A percentile compares a stretch with the other conserved stretches of the same genome.
These are phyloP conservation scores for Pichia rugopelliculosa DNA, from an alignment of 805 yeast species.

Conservation along the genomic window DNA sequence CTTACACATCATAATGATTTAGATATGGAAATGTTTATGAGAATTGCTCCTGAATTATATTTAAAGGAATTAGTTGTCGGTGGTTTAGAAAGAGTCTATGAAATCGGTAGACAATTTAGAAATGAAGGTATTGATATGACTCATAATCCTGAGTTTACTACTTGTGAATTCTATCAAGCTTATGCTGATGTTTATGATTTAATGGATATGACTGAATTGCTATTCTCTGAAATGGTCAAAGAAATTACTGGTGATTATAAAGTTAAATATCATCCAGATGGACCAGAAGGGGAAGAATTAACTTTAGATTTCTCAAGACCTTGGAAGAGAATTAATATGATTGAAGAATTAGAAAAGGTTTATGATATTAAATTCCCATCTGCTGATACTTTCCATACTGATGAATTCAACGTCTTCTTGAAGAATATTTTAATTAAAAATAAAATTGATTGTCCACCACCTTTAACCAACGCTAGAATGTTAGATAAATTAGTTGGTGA, in stretches of 20 bases:
- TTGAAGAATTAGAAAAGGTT: conserved; percentile 85
- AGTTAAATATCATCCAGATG: conserved; percentile 87
- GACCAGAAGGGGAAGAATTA: conserved; percentile 74
- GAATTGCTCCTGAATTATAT: conserved; percentile 97
- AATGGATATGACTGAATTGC: conserved; percentile 88
- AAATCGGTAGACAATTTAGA: conserved; percentile 98
- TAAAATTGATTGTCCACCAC: conserved; percentile 81
- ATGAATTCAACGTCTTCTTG: conserved; percentile 86
- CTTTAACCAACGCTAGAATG: conserved; percentile 96
- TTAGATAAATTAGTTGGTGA: conserved; percentile 97
- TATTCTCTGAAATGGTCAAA: conserved; percentile 97
- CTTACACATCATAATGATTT: conserved; percentile 95
- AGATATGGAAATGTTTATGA: conserved; percentile 93
- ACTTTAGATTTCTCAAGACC: conserved; percentile 89
- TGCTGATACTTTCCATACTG: conserved; percentile 91
- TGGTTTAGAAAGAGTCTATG: conserved; percentile 97
- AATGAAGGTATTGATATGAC: conserved; percentile 98
- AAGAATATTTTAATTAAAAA: conserved; percentile 68
- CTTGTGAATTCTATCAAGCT: conserved; percentile 97
- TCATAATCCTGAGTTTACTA: conserved; percentile 98
- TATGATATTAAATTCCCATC: conserved; percentile 89
- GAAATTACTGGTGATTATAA: conserved; percentile 85
- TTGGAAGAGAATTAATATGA: conserved; percentile 98
- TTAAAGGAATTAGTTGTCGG: conserved; percentile 96
- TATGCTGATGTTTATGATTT: conserved; percentile 95